Base-by-base conservation (phyloP, 2,329 filamentous ascomycete species). In the Leptographium flavum region DNA sequence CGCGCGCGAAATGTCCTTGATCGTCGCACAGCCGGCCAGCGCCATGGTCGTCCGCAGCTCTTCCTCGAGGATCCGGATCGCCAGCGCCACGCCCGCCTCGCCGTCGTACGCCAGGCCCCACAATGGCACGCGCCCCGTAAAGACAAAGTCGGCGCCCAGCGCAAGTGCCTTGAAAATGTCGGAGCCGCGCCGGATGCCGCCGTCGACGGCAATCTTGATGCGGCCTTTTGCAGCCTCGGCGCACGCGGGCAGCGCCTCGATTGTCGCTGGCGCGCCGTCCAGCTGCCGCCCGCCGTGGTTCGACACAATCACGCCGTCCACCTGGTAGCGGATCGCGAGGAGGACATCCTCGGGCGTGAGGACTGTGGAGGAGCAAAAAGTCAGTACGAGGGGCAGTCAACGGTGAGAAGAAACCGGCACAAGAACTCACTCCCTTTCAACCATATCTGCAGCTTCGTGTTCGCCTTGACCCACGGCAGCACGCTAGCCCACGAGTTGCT, bases 131-230 rank as follows among this genome's bases (percentile, higher is more conserved):
- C 69, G 50, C 0, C 70, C 69, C 14, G 70, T 57, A 58, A 67
- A 70, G 39, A 63, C 63, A 46, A 63, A 66, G 45, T 70, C 60
- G 0, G 70, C 70, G 2, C 70, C 70, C 3, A 73, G 55, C 0
- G 69, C 69, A 3, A 73, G 50, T 4, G 69, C 69, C 50, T 72
- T 71, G 62, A 73, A 73, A 15, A 73, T 63, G 50, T 73, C 70
- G 2, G 64, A 66, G 0, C 69, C 69, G 31, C 64, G 59, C 15
- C 68, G 52, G 28, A 73, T 65, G 1, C 70, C 69, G 6, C 69
- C 66, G 46, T 73, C 70, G 13, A 72, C 54, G 28, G 65, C 63
- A 19, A 71, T 58, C 1, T 57, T 57, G 10, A 71, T 65, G 43
- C 57, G 60, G 0, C 66, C 65, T 14, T 69, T 63, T 4, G 67